A percentile compares a stretch with the other conserved stretches of the same genome.
Evolutionary conservation across 2,329 filamentous ascomycete genomes (phyloP).

Genomic region (Ceratocystis huliohia): DNA sequence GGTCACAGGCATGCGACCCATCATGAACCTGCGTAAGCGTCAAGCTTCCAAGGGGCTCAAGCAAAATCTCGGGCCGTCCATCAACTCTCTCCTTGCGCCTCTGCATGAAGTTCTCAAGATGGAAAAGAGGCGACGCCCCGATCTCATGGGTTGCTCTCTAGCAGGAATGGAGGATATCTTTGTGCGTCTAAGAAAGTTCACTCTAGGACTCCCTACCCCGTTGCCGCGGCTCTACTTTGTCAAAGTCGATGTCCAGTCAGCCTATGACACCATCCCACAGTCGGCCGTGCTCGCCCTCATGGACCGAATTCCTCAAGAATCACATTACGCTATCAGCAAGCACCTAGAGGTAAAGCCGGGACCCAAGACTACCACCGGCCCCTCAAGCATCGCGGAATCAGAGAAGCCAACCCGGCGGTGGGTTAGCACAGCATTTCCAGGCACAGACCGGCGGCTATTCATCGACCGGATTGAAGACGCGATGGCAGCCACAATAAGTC

Average conservation of each 20-base stretch:
- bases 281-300: conserved; percentile 56
- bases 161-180: conserved; percentile 76
- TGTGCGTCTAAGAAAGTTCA: conserved; percentile 57
- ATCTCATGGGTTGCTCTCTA: conserved; percentile 61
- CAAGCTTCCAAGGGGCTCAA: conserved; percentile 25
- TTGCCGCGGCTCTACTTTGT: conserved; percentile 64
- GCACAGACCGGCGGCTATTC: conserved; percentile 34
- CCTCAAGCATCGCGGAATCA: conserved; percentile 21
- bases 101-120: conserved; percentile 64
- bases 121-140: conserved; percentile 49
- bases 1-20: conserved; percentile 59
- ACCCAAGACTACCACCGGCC: conserved; percentile 23
- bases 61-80: conserved; percentile 34
- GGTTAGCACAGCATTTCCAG: conserved; percentile 38
- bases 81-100: conserved; percentile 48
- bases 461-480: conserved; percentile 33
- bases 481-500: neutral
- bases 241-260: conserved; percentile 82
- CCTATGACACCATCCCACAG: conserved; percentile 94
- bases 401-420: conserved; percentile 38
- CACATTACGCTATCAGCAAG: conserved; percentile 57
- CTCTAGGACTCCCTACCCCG: conserved; percentile 31
- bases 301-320: conserved; percentile 40
- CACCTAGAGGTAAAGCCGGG: conserved; percentile 57
- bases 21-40: conserved; percentile 70